phyloP scores from a whole-genome alignment of 306 rosid genomes.

The Nissolia schottii region DNA sequence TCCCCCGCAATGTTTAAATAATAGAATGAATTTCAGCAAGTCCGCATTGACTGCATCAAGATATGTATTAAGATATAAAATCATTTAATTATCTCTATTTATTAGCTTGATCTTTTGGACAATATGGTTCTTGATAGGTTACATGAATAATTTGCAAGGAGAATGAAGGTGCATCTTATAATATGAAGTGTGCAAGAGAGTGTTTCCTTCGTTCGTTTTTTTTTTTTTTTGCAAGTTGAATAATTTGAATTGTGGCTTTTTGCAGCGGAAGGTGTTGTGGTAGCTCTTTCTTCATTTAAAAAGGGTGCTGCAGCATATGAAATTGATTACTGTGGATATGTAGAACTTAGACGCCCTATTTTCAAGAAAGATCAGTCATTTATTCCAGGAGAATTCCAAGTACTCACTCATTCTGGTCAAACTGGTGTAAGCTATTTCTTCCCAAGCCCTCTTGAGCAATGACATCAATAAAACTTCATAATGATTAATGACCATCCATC shows the following conservation, averaged over 20 bases:
- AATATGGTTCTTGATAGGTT: too few relatives aligned
- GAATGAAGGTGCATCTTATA: neutral
- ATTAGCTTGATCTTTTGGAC: too few relatives aligned
- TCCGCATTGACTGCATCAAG: too few relatives aligned
- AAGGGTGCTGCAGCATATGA: slow-evolving; percentile 44
- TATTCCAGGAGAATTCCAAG: slow-evolving; percentile 62
- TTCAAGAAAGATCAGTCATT: slow-evolving; percentile 31
- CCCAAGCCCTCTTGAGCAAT: neutral
- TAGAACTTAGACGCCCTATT: slow-evolving; percentile 64
- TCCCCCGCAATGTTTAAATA: too few relatives aligned
- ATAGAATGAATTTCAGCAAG: too few relatives aligned
- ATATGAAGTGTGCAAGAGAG: neutral
- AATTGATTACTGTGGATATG: slow-evolving; percentile 67
- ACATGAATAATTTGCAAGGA: neutral
- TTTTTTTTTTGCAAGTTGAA: neutral
- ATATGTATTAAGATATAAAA: too few relatives aligned
- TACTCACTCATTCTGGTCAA: slow-evolving; percentile 23
- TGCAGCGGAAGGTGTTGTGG: slow-evolving; percentile 85
- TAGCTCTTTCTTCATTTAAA: slow-evolving; percentile 49
- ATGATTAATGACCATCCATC: neutral
- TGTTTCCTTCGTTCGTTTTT: too few relatives aligned
- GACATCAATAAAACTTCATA: neutral
- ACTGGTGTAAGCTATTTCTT: slow-evolving; percentile 37
- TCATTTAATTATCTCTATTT: too few relatives aligned
- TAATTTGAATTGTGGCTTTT: slow-evolving; percentile 2